These are phyloP conservation scores for Ploettnerulaceae sp. DNA, from an alignment of 2,329 filamentous ascomycete genomes.

Conservation along the genomic window DNA sequence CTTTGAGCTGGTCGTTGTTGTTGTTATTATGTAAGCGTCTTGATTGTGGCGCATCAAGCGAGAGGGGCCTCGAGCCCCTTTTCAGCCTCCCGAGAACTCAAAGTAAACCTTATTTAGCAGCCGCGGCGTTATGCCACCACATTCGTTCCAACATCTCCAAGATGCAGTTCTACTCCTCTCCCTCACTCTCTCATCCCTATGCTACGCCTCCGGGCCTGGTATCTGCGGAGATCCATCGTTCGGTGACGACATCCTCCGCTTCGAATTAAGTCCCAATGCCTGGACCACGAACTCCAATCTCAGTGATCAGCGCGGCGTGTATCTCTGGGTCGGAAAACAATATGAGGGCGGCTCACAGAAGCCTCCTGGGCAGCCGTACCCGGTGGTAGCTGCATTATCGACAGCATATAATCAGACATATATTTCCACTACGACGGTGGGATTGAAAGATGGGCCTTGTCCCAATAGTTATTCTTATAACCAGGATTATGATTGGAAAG, in stretches of 20 bases:
- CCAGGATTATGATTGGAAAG: neutral
- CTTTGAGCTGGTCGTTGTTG: too few species aligned
- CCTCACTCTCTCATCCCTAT: neutral
- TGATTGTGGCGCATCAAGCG: too few species aligned
- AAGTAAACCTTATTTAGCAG: too few species aligned
- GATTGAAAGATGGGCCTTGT: slow-evolving; percentile 68
- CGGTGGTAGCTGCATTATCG: slow-evolving; percentile 5
- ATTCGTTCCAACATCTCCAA: slow-evolving; percentile 7
- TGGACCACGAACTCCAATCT: slow-evolving; percentile 8
- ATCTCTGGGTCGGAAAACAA: slow-evolving; percentile 10
- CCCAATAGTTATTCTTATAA: slow-evolving; percentile 9
- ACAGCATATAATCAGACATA: slow-evolving; percentile 37
- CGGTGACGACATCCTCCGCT: slow-evolving; percentile 4
- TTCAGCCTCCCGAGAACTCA: too few species aligned
- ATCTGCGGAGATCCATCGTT: neutral
- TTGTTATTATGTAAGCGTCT: too few species aligned
- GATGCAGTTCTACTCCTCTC: slow-evolving; percentile 3
- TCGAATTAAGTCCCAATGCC: slow-evolving; percentile 8
- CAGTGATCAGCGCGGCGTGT: slow-evolving; percentile 5
- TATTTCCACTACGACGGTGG: slow-evolving; percentile 76
- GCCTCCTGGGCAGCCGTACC: slow-evolving; percentile 2
- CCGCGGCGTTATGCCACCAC: slow-evolving; percentile 14
- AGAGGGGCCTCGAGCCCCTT: too few species aligned
- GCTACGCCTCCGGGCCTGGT: neutral
- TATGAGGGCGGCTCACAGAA: slow-evolving; percentile 5